Percentiles rank a stretch among this genome's conserved stretches.
Conservation (phyloP, 345 rosid species). For the Pelargonium nanum region DNA sequence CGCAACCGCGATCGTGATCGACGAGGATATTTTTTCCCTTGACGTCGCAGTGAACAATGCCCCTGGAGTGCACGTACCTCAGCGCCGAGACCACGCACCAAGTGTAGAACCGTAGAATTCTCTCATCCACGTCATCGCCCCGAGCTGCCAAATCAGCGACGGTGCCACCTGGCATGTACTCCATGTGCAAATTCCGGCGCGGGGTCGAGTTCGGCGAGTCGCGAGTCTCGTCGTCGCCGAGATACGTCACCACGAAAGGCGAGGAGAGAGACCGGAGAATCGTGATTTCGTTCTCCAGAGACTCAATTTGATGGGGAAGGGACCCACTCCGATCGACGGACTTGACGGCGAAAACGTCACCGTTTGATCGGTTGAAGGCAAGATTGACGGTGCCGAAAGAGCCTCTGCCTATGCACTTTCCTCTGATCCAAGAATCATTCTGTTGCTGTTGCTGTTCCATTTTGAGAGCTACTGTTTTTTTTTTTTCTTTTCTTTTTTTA, state of each 20-base stretch:
- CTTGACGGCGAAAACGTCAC: slow-evolving; percentile 51
- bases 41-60: slow-evolving; percentile 74
- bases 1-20: slow-evolving; percentile 16
- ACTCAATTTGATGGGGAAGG: slow-evolving; percentile 25
- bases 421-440: slow-evolving; percentile 40
- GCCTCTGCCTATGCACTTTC: slow-evolving; percentile 45
- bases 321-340: slow-evolving; percentile 34
- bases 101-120: slow-evolving; percentile 26
- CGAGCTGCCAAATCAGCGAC: slow-evolving; percentile 27
- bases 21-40: slow-evolving; percentile 57
- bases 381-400: slow-evolving; percentile 49
- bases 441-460: background rate
- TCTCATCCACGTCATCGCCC: slow-evolving; percentile 23
- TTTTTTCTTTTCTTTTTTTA: no score
- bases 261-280: slow-evolving; percentile 37
- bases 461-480: no score
- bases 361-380: slow-evolving; percentile 24
- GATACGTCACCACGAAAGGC: slow-evolving; percentile 36
- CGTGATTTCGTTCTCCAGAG: slow-evolving; percentile 46
- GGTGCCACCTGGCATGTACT: slow-evolving; percentile 53
- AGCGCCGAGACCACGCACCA: slow-evolving; percentile 56
- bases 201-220: slow-evolving; percentile 18
- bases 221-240: slow-evolving; percentile 40
- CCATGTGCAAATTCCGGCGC: slow-evolving; percentile 54
- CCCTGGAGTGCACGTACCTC: slow-evolving; percentile 37